phyloP scores from a whole-genome alignment of 2,329 filamentous ascomycete genomes.

The Sclerotiophoma versabilis region DNA sequence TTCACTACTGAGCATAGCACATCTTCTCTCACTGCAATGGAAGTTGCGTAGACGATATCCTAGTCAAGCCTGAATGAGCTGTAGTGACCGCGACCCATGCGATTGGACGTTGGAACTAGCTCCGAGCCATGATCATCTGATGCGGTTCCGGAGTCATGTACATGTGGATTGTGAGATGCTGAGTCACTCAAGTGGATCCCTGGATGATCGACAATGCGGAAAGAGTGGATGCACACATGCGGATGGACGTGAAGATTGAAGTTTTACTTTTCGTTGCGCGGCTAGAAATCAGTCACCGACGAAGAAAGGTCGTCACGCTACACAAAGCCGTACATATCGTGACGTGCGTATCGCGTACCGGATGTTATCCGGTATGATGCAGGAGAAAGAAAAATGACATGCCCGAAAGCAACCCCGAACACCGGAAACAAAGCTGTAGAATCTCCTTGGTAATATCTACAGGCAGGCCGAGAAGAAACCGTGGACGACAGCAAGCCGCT shows the following conservation, averaged over 20 bases:
- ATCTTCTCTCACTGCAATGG: slow-evolving; percentile 3
- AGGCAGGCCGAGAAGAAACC: background rate
- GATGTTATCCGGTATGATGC: slow-evolving; percentile 10
- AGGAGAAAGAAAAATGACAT: slow-evolving; percentile 9
- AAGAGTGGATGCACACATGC: background rate
- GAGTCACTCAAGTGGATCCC: background rate
- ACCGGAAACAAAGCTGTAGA: slow-evolving; percentile 10
- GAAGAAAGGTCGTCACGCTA: background rate
- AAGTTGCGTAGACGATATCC: background rate
- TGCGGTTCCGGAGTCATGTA: no score
- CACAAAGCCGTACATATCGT: slow-evolving; percentile 10
- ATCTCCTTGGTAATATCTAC: background rate
- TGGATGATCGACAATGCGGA: no score
- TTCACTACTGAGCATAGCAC: slow-evolving; percentile 14
- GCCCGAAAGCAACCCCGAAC: slow-evolving; percentile 18
- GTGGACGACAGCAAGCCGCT: background rate
- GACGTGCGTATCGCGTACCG: slow-evolving; percentile 9
- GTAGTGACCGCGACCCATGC: no score
- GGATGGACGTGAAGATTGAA: background rate
- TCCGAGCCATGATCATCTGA: no score
- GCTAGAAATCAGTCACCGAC: background rate
- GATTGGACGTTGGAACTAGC: no score
- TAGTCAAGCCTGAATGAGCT: background rate
- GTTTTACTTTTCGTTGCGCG: slow-evolving; percentile 9
- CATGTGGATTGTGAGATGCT: background rate